Conservation (phyloP, 371 early-diverging fungal species). For the Capillidium heterosporum region DNA sequence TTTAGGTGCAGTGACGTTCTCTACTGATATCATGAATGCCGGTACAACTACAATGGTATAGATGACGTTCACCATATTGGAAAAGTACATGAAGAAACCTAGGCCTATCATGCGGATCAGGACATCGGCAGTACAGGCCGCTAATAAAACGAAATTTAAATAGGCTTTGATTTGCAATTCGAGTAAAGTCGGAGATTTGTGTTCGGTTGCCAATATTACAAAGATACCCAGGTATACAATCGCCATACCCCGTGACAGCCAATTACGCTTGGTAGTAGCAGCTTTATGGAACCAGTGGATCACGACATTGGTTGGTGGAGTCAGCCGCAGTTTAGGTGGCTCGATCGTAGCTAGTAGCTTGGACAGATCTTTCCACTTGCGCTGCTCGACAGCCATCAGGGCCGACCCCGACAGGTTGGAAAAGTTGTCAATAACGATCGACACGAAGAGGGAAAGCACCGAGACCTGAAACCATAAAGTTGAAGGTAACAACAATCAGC, state of each 20-base stretch:
- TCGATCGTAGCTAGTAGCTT: slow-evolving; percentile 34
- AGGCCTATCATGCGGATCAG: neutral
- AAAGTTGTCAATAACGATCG: slow-evolving; percentile 47
- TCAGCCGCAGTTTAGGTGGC: slow-evolving; percentile 26
- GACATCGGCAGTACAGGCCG: neutral
- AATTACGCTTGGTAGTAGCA: neutral
- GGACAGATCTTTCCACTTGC: slow-evolving; percentile 48
- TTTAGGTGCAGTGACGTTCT: neutral
- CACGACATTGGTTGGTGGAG: neutral
- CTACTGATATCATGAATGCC: neutral
- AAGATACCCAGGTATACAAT: neutral
- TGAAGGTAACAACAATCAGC: slow-evolving; percentile 30
- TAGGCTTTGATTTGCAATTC: neutral
- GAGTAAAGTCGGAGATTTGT: neutral
- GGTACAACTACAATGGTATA: neutral
- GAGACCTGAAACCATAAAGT: slow-evolving; percentile 43
- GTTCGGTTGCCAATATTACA: neutral
- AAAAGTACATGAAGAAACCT: neutral
- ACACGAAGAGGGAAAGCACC: slow-evolving; percentile 42
- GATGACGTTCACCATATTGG: neutral
- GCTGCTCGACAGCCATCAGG: slow-evolving; percentile 43
- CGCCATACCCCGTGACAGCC: neutral
- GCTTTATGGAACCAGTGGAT: neutral
- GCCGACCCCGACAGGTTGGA: slow-evolving; percentile 42
- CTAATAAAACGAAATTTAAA: neutral